Conservation (phyloP, 1,284 basidiomycete species). For the Cryptococcus hybrid region DNA sequence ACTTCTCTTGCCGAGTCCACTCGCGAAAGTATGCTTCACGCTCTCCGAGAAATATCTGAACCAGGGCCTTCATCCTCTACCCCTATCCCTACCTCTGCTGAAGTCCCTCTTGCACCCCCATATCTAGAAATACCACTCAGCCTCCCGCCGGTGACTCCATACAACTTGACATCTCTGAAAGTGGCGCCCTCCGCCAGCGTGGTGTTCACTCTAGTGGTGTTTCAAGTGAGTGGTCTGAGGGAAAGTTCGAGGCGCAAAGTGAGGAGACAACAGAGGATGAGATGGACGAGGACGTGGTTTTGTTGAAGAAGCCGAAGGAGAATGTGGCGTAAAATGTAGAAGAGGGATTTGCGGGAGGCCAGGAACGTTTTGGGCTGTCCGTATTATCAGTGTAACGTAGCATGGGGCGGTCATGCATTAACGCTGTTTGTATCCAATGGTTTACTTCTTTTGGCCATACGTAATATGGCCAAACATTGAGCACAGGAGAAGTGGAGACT, state of each 20-base stretch:
- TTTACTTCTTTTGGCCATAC: no score
- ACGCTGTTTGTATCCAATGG: no score
- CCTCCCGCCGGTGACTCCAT: neutral
- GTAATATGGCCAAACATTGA: no score
- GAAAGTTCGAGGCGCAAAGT: constrained; percentile 8
- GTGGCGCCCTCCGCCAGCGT: constrained; percentile 1
- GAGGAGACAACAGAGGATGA: constrained; percentile 44
- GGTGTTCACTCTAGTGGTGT: neutral
- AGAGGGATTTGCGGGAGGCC: no score
- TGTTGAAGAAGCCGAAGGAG: constrained; percentile 39
- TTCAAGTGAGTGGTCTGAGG: neutral
- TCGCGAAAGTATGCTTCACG: constrained; percentile 49
- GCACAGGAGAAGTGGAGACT: no score
- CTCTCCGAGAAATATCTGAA: constrained; percentile 44
- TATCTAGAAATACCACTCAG: neutral
- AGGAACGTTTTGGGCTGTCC: no score
- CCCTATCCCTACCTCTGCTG: neutral
- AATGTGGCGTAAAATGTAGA: no score
- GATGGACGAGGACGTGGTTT: constrained; percentile 49
- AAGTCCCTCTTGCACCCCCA: neutral
- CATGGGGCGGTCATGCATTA: no score
- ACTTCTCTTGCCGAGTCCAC: constrained; percentile 50
- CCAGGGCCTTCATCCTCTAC: constrained; percentile 12
- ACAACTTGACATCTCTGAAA: constrained; percentile 7
- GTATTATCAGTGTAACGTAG: no score